Evolutionary conservation across 2,329 filamentous ascomycete genomes (phyloP), one percentile per base, ranked within the genome.

Genomic region (Clarireedia homoeocarpa): DNA sequence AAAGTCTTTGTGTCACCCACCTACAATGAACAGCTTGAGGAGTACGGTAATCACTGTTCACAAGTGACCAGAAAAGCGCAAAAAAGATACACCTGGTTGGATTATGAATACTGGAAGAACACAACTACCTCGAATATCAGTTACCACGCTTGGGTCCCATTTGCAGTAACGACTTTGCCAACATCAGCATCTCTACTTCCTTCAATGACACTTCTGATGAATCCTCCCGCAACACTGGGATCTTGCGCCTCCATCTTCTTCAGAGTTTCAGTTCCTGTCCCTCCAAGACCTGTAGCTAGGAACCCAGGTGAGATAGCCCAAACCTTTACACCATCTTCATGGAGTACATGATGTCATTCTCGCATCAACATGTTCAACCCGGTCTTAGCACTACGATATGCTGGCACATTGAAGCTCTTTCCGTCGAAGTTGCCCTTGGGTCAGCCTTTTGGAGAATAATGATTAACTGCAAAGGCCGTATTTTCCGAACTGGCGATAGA

Each of bases 301-400:
- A 75, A 72, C 0, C 78, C 79, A 0, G 77, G 78, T 5, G 71
- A 74, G 17, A 81, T 66, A 30, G 65, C 63, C 69, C 71, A 81
- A 0, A 77, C 74, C 62, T 77, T 78, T 9, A 81, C 75, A 0
- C 77, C 76, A 48, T 82, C 78, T 3, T 72, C 71, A 48, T 67
- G 70, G 26, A 81, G 66, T 3, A 72, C 60, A 45, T 72, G 69
- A 45, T 66, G 53, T 72, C 72, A 77, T 58, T 77, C 72, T 14
- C 71, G 67, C 74, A 77, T 75, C 59, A 78, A 58, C 75, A 77
- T 78, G 59, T 77, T 77, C 51, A 78, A 61, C 0, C 72, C 75
- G 5, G 71, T 72, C 65, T 79, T 78, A 26, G 65, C 62, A 30
- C 66, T 68, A 6, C 75, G 71, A 58, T 78, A 78, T 3, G 67